Evolutionary conservation across 2,329 filamentous ascomycete genomes (phyloP).

Genomic region (Aspergillus japonicus): DNA sequence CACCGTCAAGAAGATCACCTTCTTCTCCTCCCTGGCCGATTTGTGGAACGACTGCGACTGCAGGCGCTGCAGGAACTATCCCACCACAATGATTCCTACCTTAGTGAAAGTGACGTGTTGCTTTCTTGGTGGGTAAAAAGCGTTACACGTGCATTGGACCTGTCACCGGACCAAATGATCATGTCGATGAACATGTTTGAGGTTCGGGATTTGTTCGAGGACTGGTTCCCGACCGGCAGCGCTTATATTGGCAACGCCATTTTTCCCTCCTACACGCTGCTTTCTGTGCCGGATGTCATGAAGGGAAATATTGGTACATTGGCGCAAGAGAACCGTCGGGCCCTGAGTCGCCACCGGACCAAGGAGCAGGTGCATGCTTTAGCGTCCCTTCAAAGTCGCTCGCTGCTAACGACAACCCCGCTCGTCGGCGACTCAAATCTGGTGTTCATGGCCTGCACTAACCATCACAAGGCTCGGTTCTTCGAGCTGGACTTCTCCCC

Average conservation of each 20-base stretch:
- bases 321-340: slow-evolving; percentile 15
- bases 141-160: slow-evolving; percentile 22
- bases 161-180: slow-evolving; percentile 32
- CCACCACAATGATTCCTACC: slow-evolving; percentile 29
- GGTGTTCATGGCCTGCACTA: slow-evolving; percentile 39
- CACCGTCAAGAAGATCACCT: slow-evolving; percentile 35
- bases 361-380: slow-evolving; percentile 20
- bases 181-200: slow-evolving; percentile 44
- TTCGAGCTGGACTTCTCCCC: slow-evolving; percentile 40
- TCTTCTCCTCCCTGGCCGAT: slow-evolving; percentile 41
- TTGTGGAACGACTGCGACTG: slow-evolving; percentile 31
- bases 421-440: slow-evolving; percentile 34
- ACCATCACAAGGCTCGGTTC: slow-evolving; percentile 42
- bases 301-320: slow-evolving; percentile 5
- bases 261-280: slow-evolving; percentile 9
- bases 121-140: slow-evolving; percentile 43
- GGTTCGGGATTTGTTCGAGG: slow-evolving; percentile 32
- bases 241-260: slow-evolving; percentile 26
- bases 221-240: slow-evolving; percentile 27
- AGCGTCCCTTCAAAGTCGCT: slow-evolving; percentile 8
- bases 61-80: slow-evolving; percentile 12
- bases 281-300: slow-evolving; percentile 10
- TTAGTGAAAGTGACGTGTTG: slow-evolving; percentile 51
- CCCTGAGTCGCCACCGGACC: slow-evolving; percentile 20
- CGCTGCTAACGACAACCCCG: slow-evolving; percentile 19